These are phyloP conservation scores for Epichloe aotearoae DNA, from an alignment of 2,329 filamentous ascomycete genomes.

Conservation along the genomic window DNA sequence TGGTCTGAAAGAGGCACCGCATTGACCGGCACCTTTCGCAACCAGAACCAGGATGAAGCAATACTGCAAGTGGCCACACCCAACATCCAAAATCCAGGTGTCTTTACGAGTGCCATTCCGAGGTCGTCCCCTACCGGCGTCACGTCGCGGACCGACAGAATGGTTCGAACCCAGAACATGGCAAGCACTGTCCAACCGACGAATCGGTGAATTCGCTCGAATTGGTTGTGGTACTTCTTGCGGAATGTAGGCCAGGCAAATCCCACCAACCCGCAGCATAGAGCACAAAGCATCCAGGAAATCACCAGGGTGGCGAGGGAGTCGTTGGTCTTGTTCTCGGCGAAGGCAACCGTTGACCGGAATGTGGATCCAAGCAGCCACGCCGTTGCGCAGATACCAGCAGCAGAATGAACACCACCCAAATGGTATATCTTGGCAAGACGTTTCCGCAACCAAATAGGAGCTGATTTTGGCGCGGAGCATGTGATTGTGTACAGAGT, in stretches of 20 bases:
- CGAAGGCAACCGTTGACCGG: slow-evolving; percentile 23
- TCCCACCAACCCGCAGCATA: slow-evolving; percentile 46
- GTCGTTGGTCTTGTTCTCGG: slow-evolving; percentile 15
- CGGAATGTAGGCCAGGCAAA: slow-evolving; percentile 54
- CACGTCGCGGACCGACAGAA: slow-evolving; percentile 38
- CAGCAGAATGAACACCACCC: slow-evolving; percentile 37
- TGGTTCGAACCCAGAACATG: slow-evolving; percentile 50
- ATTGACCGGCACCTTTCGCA: slow-evolving; percentile 53
- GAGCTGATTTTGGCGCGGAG: slow-evolving; percentile 30
- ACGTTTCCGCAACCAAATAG: slow-evolving; percentile 33
- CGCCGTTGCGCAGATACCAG: slow-evolving; percentile 33
- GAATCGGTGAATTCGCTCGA: slow-evolving; percentile 60
- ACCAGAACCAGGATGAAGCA: slow-evolving; percentile 58
- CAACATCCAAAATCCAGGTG: slow-evolving; percentile 52
- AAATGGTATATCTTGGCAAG: slow-evolving; percentile 39
- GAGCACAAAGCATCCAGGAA: slow-evolving; percentile 41
- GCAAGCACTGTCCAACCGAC: slow-evolving; percentile 54
- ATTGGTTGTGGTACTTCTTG: slow-evolving; percentile 49
- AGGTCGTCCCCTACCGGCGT: slow-evolving; percentile 20
- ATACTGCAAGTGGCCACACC: slow-evolving; percentile 49
- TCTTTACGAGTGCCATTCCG: slow-evolving; percentile 23
- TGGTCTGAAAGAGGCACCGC: slow-evolving; percentile 58
- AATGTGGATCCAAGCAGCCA: slow-evolving; percentile 35
- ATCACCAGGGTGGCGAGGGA: slow-evolving; percentile 33
- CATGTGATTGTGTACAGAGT: slow-evolving; percentile 32